Evolutionary conservation across 1,139 yeast genomes (phyloP).

Genomic region (Saccharomyces pastorianus): DNA sequence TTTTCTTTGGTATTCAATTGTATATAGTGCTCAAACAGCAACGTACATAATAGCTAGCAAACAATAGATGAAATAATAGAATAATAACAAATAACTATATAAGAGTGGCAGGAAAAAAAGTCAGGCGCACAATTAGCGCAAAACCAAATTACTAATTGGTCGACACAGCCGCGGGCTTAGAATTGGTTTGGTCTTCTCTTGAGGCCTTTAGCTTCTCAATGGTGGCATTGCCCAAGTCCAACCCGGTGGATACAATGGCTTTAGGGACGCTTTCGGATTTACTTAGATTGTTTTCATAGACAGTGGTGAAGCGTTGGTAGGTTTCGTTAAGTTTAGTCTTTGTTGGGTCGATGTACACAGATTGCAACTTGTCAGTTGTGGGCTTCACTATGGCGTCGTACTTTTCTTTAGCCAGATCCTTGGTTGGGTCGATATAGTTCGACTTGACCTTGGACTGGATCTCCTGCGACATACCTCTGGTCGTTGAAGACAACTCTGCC

Average conservation of each 20-base stretch:
- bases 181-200: conserved; percentile 3
- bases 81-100: background rate
- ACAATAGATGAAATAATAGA: conserved; percentile 3
- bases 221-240: conserved; percentile 25
- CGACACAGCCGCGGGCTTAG: background rate
- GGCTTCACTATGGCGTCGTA: conserved; percentile 21
- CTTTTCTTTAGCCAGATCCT: conserved; percentile 14
- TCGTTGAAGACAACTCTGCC: conserved; percentile 24
- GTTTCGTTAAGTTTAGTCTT: conserved; percentile 20
- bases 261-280: conserved; percentile 29
- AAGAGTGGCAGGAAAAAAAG: background rate
- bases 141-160: background rate
- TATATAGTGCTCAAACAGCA: conserved; percentile 1
- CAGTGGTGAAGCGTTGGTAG: conserved; percentile 25
- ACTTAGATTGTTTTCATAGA: conserved; percentile 24
- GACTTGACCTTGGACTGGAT: conserved; percentile 19
- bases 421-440: conserved; percentile 16
- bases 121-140: background rate
- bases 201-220: conserved; percentile 21
- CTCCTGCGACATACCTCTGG: conserved; percentile 22
- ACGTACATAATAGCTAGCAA: conserved; percentile 3
- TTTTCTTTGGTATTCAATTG: background rate
- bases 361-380: conserved; percentile 18
- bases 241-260: conserved; percentile 28
- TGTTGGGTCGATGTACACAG: conserved; percentile 20